Conservation (phyloP, 2,329 filamentous ascomycete genomes). For the Decorospora gaudefroyi region DNA sequence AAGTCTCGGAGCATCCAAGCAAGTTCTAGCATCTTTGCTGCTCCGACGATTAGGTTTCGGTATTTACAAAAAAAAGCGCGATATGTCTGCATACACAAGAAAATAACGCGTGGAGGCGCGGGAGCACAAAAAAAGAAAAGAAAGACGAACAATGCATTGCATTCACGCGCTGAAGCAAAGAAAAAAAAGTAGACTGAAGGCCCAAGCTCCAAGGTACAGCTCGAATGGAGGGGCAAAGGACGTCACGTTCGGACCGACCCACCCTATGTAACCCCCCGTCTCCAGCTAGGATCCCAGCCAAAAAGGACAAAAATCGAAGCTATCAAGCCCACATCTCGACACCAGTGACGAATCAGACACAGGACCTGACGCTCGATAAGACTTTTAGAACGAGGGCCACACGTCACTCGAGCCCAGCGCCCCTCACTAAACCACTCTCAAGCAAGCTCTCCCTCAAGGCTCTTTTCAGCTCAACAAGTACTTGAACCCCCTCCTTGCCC, state of each 20-base stretch:
- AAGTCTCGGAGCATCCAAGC: no score
- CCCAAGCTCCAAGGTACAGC: conserved; percentile 19
- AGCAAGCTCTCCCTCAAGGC: conserved; percentile 27
- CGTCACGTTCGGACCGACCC: conserved; percentile 21
- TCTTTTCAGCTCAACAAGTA: conserved; percentile 31
- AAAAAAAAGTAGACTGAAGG: conserved; percentile 9
- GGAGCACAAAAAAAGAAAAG: conserved; percentile 1
- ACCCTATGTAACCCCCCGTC: conserved; percentile 24
- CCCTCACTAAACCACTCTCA: conserved; percentile 38
- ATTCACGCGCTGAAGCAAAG: conserved; percentile 4
- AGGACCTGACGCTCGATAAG: conserved; percentile 25
- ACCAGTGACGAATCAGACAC: conserved; percentile 28
- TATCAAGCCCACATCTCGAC: conserved; percentile 27
- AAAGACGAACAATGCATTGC: conserved; percentile 1
- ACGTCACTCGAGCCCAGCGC: conserved; percentile 37
- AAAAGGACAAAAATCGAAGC: conserved; percentile 19
- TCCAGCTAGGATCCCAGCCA: conserved; percentile 23
- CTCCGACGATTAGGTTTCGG: background rate
- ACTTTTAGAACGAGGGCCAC: conserved; percentile 22
- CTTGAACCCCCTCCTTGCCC: conserved; percentile 42
- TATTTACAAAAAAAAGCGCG: conserved; percentile 1
- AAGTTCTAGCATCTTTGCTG: background rate
- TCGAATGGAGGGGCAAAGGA: conserved; percentile 14
- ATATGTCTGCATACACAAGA: background rate
- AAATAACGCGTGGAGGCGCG: background rate